A percentile compares a stretch with the other conserved stretches of the same genome.
Conservation (phyloP, 78 protist species). For the Diacronema lutheri region DNA sequence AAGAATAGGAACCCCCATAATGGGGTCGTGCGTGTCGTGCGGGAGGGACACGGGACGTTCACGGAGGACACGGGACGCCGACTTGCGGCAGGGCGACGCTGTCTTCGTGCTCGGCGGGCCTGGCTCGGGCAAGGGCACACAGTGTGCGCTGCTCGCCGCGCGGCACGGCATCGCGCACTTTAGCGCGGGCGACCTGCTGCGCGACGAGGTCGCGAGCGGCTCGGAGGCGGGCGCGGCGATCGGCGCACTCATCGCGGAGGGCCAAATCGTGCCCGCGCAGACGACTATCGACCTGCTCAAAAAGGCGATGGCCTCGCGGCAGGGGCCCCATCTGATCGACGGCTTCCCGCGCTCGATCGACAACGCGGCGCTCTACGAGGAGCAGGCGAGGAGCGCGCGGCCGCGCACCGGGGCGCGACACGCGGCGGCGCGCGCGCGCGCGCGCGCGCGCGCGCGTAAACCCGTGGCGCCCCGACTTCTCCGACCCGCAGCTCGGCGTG, state of each 20-base stretch:
- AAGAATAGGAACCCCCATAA: no score
- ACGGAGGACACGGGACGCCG: no score
- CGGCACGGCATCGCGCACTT: constrained; percentile 35
- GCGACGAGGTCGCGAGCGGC: constrained; percentile 30
- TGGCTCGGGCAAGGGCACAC: constrained; percentile 33
- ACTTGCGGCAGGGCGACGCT: background rate
- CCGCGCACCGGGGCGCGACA: no score
- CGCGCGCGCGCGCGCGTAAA: no score
- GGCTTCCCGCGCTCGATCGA: constrained; percentile 76
- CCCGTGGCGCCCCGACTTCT: no score
- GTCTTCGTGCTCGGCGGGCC: constrained; percentile 23
- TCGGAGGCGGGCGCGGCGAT: constrained; percentile 40
- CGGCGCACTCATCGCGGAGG: background rate
- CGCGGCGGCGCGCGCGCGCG: no score
- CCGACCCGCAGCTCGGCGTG: no score
- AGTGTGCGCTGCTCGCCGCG: no score
- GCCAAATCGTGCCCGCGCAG: constrained; percentile 52
- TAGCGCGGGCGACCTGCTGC: constrained; percentile 56
- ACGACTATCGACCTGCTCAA: constrained; percentile 69
- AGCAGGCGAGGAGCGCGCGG: no score
- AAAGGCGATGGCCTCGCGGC: constrained; percentile 8
- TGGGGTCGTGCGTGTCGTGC: no score
- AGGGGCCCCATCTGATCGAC: constrained; percentile 46
- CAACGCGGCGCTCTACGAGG: no score
- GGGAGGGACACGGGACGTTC: no score